A percentile compares a stretch with the other conserved stretches of the same genome.
Evolutionary conservation across 768 basidiomycete genomes (phyloP).

Genomic region (Tubosaeta brunneosetosa): DNA sequence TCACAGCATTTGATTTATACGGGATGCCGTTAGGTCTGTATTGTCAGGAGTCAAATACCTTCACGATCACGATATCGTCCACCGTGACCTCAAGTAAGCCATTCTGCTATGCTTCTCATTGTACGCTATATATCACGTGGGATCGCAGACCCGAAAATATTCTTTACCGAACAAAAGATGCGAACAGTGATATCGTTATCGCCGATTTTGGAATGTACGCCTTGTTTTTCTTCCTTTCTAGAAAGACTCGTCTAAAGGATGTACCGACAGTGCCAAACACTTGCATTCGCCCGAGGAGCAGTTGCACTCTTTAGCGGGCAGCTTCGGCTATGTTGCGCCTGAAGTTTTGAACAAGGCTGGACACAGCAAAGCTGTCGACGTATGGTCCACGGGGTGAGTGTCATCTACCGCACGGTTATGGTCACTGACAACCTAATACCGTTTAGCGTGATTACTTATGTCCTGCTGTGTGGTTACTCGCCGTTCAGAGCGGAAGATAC

Average conservation of each 20-base stretch:
- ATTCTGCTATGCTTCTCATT: neutral
- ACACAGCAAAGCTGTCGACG: slow-evolving; percentile 88
- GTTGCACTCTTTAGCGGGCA: slow-evolving; percentile 68
- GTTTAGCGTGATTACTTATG: slow-evolving; percentile 86
- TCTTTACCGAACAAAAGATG: slow-evolving; percentile 74
- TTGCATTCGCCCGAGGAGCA: slow-evolving; percentile 67
- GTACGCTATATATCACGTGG: neutral
- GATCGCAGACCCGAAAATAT: slow-evolving; percentile 86
- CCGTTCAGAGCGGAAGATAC: slow-evolving; percentile 87
- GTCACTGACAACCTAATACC: neutral
- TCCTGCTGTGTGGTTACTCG: slow-evolving; percentile 90
- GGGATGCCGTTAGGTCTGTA: slow-evolving; percentile 52
- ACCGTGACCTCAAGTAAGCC: slow-evolving; percentile 86
- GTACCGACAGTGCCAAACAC: slow-evolving; percentile 68
- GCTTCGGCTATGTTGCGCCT: slow-evolving; percentile 89
- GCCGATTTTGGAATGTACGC: slow-evolving; percentile 95
- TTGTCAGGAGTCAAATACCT: slow-evolving; percentile 85
- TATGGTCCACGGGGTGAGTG: slow-evolving; percentile 87
- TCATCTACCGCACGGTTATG: neutral
- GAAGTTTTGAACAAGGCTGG: slow-evolving; percentile 78
- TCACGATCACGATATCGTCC: slow-evolving; percentile 90
- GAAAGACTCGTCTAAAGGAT: neutral
- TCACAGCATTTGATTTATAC: neutral
- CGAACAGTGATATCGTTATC: slow-evolving; percentile 85
- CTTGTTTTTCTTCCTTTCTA: neutral